A percentile compares a stretch with the other conserved stretches of the same genome.
phyloP scores from a whole-genome alignment of 176 grass and related monocot species.

The Chloris gayana region DNA sequence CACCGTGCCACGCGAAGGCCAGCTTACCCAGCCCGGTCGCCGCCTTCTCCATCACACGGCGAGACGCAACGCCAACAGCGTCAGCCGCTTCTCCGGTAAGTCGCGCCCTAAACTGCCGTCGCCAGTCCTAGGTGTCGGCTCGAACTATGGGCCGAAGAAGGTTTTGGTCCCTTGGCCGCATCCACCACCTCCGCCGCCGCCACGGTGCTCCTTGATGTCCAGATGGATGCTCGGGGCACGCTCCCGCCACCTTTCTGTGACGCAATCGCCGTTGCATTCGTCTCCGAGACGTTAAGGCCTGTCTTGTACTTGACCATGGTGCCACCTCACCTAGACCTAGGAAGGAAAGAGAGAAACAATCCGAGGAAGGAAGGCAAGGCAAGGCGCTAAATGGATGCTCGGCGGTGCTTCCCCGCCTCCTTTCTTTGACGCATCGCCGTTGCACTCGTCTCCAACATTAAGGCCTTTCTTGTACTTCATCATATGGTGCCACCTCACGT shows the following conservation, averaged over 20 bases:
- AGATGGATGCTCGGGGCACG: too few species aligned
- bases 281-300: too few species aligned
- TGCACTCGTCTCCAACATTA: neutral
- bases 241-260: too few species aligned
- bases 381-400: too few species aligned
- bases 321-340: too few species aligned
- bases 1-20: neutral
- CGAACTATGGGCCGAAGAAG: slow-evolving; percentile 41
- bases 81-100: slow-evolving; percentile 67
- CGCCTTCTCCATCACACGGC: slow-evolving; percentile 65
- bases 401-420: neutral
- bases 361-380: too few species aligned
- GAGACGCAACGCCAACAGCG: slow-evolving; percentile 56
- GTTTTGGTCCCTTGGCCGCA: neutral
- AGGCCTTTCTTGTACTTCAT: slow-evolving; percentile 28
- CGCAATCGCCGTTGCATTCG: too few species aligned
- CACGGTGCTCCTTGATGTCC: slow-evolving; percentile 13
- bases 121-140: slow-evolving; percentile 24
- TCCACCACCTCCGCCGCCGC: too few species aligned
- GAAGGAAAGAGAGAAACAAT: too few species aligned
- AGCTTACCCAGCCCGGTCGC: slow-evolving; percentile 55
- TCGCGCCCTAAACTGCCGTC: too few species aligned
- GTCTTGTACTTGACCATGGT: too few species aligned
- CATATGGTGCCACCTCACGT: neutral
- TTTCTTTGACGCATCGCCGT: slow-evolving; percentile 5